Conservation (phyloP, 768 basidiomycete species). For the Hericium erinaceus region DNA sequence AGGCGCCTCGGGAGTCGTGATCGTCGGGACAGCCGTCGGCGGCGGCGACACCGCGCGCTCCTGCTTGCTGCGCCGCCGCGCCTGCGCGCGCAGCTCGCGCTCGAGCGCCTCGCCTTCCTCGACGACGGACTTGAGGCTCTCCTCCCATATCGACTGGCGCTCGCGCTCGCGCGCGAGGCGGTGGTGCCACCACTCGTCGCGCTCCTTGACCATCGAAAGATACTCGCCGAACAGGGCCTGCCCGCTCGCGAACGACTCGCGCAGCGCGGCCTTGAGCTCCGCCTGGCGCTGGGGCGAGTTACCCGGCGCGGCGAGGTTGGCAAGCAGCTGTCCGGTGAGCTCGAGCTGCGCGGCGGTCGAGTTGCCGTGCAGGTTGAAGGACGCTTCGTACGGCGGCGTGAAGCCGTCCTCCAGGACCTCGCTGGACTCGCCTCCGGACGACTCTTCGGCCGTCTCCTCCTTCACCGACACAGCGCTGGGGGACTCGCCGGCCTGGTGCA, state of each 20-base stretch:
- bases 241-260: constrained; percentile 48
- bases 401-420: constrained; percentile 18
- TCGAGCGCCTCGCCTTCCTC: constrained; percentile 81
- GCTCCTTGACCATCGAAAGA: constrained; percentile 54
- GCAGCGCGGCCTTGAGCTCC: constrained; percentile 42
- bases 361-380: constrained; percentile 62
- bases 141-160: constrained; percentile 75
- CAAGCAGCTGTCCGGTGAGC: constrained; percentile 56
- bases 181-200: constrained; percentile 75
- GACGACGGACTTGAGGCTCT: constrained; percentile 80
- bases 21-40: constrained; percentile 3
- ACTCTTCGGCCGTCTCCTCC: constrained; percentile 30
- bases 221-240: constrained; percentile 59
- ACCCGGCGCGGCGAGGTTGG: constrained; percentile 29
- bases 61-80: constrained; percentile 45
- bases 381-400: constrained; percentile 46
- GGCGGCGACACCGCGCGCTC: constrained; percentile 4
- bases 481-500: not conserved
- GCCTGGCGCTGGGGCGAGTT: constrained; percentile 20
- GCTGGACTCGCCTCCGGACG: constrained; percentile 33
- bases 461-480: not conserved
- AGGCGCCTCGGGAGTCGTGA: not conserved
- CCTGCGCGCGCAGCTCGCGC: constrained; percentile 57
- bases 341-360: constrained; percentile 71
- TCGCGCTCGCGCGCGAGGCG: constrained; percentile 56